phyloP scores from a whole-genome alignment of 371 early-diverging fungal species.

The Basidiobolus meristosporus region DNA sequence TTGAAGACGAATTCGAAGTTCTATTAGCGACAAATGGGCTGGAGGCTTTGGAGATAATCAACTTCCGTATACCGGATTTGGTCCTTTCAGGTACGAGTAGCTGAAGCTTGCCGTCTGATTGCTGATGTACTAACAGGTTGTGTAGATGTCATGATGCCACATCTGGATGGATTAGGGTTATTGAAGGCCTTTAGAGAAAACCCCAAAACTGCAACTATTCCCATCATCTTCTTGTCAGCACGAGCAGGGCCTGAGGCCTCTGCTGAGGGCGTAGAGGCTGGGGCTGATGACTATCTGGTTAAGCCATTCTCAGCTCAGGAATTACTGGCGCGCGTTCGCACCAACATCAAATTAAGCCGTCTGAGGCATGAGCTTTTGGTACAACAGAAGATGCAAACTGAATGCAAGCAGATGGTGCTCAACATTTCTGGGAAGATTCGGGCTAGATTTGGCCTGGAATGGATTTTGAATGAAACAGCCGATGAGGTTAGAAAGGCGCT shows the following conservation, averaged over 20 bases:
- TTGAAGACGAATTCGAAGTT: constrained; percentile 13
- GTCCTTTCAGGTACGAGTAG: constrained; percentile 10
- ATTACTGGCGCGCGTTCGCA: constrained; percentile 18
- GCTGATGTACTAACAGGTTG: neutral
- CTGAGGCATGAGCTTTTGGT: constrained; percentile 12
- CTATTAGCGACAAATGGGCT: constrained; percentile 14
- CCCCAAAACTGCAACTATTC: constrained; percentile 10
- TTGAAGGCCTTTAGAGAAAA: constrained; percentile 10
- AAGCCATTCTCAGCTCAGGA: constrained; percentile 26
- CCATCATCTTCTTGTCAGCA: constrained; percentile 23
- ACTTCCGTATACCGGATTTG: constrained; percentile 7
- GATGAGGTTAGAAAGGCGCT: constrained; percentile 9
- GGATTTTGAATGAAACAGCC: constrained; percentile 10
- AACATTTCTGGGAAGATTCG: constrained; percentile 13
- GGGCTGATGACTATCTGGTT: constrained; percentile 19
- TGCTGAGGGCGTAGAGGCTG: constrained; percentile 18
- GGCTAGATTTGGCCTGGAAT: constrained; percentile 9
- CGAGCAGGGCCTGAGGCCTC: constrained; percentile 19
- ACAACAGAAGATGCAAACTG: constrained; percentile 11
- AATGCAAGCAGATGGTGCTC: constrained; percentile 13
- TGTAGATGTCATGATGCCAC: constrained; percentile 23
- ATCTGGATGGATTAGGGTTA: constrained; percentile 21
- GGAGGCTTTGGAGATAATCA: constrained; percentile 14
- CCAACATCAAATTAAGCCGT: constrained; percentile 13
- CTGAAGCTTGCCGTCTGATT: neutral